Conservation (phyloP, 441 rosid species). For the Pelargonium australe region DNA sequence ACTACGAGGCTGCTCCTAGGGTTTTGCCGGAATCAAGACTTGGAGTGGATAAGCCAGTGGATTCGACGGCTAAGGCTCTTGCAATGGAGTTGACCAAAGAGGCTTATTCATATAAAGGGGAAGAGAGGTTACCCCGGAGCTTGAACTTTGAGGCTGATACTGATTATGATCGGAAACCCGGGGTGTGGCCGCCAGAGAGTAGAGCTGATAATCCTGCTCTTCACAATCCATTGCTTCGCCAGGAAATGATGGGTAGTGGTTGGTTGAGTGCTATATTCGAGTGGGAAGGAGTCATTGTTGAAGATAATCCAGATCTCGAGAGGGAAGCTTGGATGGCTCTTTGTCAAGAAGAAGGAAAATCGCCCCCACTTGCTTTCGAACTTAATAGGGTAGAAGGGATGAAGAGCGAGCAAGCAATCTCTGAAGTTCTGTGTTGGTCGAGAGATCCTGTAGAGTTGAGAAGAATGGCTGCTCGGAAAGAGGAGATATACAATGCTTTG, state of each 20-base stretch:
- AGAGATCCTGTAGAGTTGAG: conserved; percentile 62
- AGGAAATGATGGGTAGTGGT: conserved; percentile 93
- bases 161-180: conserved; percentile 44
- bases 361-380: conserved; percentile 68
- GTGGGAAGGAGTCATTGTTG: conserved; percentile 91
- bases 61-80: conserved; percentile 44
- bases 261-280: conserved; percentile 97
- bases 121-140: conserved; percentile 37
- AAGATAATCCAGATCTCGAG: conserved; percentile 75
- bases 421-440: conserved; percentile 94
- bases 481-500: conserved; percentile 66
- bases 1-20: conserved; percentile 8
- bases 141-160: conserved; percentile 43
- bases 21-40: conserved; percentile 26
- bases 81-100: conserved; percentile 72
- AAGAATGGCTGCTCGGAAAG: conserved; percentile 74
- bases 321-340: conserved; percentile 78
- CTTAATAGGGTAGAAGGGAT: conserved; percentile 76
- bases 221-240: conserved; percentile 83
- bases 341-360: conserved; percentile 81
- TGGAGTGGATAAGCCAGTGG: conserved; percentile 24
- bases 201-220: conserved; percentile 73
- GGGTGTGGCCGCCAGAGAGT: conserved; percentile 79
- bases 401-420: conserved; percentile 91
- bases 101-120: conserved; percentile 52